phyloP scores from a whole-genome alignment of 1,284 basidiomycete genomes.

The Malassezia psittaci region DNA sequence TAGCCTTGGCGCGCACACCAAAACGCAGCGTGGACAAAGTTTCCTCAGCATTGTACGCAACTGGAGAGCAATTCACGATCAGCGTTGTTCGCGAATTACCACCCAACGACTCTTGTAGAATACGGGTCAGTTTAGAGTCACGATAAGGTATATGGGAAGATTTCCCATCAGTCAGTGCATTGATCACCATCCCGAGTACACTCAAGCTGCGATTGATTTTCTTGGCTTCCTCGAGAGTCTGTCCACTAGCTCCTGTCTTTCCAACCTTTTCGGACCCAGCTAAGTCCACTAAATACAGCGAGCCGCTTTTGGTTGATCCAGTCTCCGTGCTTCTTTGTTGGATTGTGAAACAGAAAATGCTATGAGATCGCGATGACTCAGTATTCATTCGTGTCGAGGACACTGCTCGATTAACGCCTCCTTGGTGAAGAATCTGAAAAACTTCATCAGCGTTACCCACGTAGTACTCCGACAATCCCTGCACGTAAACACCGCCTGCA shows the following conservation, averaged over 20 bases:
- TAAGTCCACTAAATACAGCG: conserved; percentile 93
- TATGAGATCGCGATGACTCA: conserved; percentile 96
- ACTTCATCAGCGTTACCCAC: conserved; percentile 70
- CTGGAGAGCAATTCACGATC: conserved; percentile 98
- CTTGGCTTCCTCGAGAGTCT: conserved; percentile 98
- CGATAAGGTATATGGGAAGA: conserved; percentile 96
- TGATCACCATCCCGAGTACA: conserved; percentile 98
- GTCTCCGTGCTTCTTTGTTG: conserved; percentile 92
- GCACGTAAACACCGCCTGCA: conserved; percentile 92
- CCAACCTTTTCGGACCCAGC: conserved; percentile 99
- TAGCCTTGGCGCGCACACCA: conserved; percentile 86
- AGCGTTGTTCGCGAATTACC: conserved; percentile 97
- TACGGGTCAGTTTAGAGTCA: conserved; percentile 97
- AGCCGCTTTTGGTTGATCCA: conserved; percentile 89
- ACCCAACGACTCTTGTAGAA: conserved; percentile 97
- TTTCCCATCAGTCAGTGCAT: conserved; percentile 83
- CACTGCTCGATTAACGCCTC: conserved; percentile 78
- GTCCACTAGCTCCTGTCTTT: conserved; percentile 96
- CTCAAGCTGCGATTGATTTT: conserved; percentile 99
- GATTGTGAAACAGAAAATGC: conserved; percentile 95
- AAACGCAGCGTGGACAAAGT: conserved; percentile 95
- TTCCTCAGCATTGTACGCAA: conserved; percentile 90
- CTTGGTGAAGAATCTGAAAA: conserved; percentile 97
- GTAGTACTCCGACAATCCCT: conserved; percentile 94
- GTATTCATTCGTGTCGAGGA: conserved; percentile 98